Evolutionary conservation across 2,329 filamentous ascomycete species (phyloP).

Genomic region (Thermochaetoides dissita): DNA sequence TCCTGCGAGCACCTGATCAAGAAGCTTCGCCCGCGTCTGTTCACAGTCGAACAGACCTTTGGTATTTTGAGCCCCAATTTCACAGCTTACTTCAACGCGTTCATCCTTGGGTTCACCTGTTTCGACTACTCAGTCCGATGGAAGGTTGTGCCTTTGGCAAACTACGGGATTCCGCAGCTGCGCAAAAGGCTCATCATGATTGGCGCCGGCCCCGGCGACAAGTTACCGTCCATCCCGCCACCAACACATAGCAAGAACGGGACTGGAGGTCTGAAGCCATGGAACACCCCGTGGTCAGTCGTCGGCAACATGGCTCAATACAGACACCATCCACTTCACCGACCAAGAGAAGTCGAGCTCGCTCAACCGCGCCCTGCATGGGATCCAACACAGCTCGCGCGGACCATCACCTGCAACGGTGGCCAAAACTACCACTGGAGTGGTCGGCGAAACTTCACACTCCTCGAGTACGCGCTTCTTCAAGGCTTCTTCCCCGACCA

Average conservation of each 20-base stretch:
- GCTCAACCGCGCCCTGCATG: slow-evolving; percentile 23
- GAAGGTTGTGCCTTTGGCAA: slow-evolving; percentile 40
- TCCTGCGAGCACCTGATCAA: slow-evolving; percentile 41
- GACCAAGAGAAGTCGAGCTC: slow-evolving; percentile 15
- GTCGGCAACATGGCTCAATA: slow-evolving; percentile 22
- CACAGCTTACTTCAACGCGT: slow-evolving; percentile 38
- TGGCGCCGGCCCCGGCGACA: slow-evolving; percentile 53
- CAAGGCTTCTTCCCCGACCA: slow-evolving; percentile 55
- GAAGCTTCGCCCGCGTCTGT: slow-evolving; percentile 47
- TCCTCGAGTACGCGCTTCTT: slow-evolving; percentile 53
- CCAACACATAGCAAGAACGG: slow-evolving; percentile 41
- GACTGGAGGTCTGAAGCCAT: slow-evolving; percentile 22
- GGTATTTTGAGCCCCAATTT: slow-evolving; percentile 46
- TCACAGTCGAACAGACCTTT: slow-evolving; percentile 68
- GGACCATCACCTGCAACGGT: slow-evolving; percentile 52
- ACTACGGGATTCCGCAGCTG: slow-evolving; percentile 37
- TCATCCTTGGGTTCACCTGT: slow-evolving; percentile 51
- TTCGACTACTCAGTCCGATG: slow-evolving; percentile 58
- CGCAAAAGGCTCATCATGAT: slow-evolving; percentile 42
- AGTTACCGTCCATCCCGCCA: slow-evolving; percentile 49
- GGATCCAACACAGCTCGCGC: slow-evolving; percentile 32
- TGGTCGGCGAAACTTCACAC: slow-evolving; percentile 48
- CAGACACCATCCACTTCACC: slow-evolving; percentile 22
- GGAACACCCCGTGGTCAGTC: slow-evolving; percentile 31
- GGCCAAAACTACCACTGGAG: slow-evolving; percentile 50